These are phyloP conservation scores for Eucalyptus viminalis DNA, from an alignment of 345 rosid species.

Conservation along the genomic window DNA sequence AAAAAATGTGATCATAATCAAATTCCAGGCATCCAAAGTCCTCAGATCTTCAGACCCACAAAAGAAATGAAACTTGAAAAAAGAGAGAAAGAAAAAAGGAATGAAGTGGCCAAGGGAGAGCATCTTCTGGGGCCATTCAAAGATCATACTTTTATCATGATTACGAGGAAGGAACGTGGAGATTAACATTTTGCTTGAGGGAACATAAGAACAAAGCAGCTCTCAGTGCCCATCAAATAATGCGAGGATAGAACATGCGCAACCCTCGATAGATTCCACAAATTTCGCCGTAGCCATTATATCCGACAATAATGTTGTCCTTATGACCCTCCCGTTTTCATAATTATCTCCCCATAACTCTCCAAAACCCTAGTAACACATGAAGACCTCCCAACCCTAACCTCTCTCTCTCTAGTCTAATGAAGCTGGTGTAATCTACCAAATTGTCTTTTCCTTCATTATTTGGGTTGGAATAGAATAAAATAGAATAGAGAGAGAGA, in stretches of 20 bases:
- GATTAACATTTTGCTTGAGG: background rate
- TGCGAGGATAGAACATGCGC: constrained; percentile 28
- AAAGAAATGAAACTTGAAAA: background rate
- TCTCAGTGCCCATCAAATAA: constrained; percentile 1
- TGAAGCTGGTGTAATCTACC: background rate
- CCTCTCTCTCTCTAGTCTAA: background rate
- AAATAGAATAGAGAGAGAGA: background rate
- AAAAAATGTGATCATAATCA: background rate
- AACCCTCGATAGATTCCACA: constrained; percentile 24
- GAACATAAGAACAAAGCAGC: background rate
- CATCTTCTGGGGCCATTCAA: background rate
- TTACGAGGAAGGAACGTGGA: background rate
- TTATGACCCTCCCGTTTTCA: constrained; percentile 15
- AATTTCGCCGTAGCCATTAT: constrained; percentile 27
- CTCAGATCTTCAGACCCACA: background rate
- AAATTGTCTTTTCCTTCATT: background rate
- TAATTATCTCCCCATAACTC: constrained; percentile 26
- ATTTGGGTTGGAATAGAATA: background rate
- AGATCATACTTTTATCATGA: background rate
- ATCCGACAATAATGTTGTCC: constrained; percentile 43
- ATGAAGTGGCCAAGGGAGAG: background rate
- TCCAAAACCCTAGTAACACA: background rate
- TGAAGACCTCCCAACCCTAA: background rate
- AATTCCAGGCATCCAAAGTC: background rate
- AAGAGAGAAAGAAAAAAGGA: background rate